Conservation (phyloP, 202 grass and related monocot genomes). For the Zoysia matrella region DNA sequence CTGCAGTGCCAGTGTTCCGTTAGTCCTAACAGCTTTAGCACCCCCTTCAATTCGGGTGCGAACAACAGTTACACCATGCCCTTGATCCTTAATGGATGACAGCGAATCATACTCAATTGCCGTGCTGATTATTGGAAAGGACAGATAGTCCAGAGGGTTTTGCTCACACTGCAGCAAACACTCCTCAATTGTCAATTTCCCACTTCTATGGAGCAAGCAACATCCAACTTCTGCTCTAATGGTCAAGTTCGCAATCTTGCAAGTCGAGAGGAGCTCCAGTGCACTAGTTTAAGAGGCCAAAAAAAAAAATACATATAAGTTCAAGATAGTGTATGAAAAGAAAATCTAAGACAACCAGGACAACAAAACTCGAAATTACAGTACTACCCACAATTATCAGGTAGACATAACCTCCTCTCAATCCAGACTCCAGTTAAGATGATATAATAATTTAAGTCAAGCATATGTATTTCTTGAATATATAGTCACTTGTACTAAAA, state of each 20-base stretch:
- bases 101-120: conserved; percentile 51
- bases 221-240: conserved; percentile 88
- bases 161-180: conserved; percentile 93
- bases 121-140: conserved; percentile 87
- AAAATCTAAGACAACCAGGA: too few relatives aligned
- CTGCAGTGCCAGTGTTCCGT: conserved; percentile 69
- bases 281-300: conserved; percentile 48
- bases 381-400: background rate
- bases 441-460: background rate
- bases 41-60: conserved; percentile 92
- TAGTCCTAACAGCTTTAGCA: conserved; percentile 79
- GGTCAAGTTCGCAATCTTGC: conserved; percentile 88
- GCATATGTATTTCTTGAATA: background rate
- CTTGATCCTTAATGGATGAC: conserved; percentile 46
- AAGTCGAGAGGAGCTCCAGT: conserved; percentile 85
- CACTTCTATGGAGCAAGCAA: conserved; percentile 83
- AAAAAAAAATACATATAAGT: background rate
- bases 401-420: background rate
- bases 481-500: background rate
- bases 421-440: background rate
- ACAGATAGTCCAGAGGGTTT: conserved; percentile 90
- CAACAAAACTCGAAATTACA: too few relatives aligned
- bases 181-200: conserved; percentile 78
- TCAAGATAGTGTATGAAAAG: background rate
- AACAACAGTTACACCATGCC: conserved; percentile 73